Conservation (phyloP, 257 asterid species). For the Solanum chaucha region DNA sequence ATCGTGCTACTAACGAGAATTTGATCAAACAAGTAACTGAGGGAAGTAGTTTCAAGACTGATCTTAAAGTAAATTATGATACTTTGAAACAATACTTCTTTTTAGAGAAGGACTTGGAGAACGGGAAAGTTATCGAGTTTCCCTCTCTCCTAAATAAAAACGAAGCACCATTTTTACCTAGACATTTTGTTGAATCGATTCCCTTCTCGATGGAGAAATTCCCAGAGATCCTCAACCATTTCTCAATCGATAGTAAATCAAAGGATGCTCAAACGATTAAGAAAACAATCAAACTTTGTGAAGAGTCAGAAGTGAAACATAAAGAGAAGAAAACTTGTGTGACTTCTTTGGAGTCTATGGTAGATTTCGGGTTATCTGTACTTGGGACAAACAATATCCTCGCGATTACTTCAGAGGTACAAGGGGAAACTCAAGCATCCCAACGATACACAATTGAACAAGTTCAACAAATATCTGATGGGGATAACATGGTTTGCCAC, state of each 20-base stretch:
- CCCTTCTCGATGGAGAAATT: background rate
- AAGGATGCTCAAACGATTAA: background rate
- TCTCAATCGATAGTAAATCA: background rate
- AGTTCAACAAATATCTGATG: background rate
- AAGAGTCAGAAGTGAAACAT: background rate
- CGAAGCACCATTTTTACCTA: background rate
- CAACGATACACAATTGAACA: background rate
- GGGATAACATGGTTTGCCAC: background rate
- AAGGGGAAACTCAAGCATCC: background rate
- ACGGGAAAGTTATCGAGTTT: background rate
- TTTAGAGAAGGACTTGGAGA: background rate
- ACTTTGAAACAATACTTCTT: background rate
- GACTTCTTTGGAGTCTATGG: background rate
- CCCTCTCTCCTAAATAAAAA: background rate
- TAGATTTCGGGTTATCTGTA: background rate
- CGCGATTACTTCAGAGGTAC: background rate
- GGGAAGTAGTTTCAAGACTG: background rate
- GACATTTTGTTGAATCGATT: background rate
- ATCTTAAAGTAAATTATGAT: background rate
- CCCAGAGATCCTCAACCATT: background rate
- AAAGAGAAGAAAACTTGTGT: background rate
- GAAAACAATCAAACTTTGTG: background rate
- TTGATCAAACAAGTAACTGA: background rate
- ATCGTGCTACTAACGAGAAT: background rate
- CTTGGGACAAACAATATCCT: background rate